Base-by-base conservation (phyloP, 331 rosid species). In the Arachis monticola region DNA sequence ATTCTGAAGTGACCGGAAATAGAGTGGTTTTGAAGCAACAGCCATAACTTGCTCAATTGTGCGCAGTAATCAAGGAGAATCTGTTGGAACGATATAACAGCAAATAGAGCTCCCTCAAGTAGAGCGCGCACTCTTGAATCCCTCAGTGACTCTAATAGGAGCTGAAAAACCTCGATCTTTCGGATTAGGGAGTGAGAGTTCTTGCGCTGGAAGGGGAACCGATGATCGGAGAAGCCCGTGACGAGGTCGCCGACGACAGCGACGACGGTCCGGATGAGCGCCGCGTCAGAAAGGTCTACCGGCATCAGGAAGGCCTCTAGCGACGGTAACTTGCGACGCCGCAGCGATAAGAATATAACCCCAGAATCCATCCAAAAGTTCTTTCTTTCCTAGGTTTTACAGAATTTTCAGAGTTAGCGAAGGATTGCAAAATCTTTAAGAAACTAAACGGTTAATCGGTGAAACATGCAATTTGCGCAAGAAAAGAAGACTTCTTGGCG, bases 21-120 rank as follows among this genome's bases (percentile, higher is more conserved):
- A 1, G 92, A 80, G 10, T 85, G 93, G 67, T 89, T 88, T 76
- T 88, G 96, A 72, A 89, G 96, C 85, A 92, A 67, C 1, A 92
- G 89, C 97, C 97, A 92, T 8, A 88, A 68, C 88, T 92, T 92
- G 64, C 96, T 76, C 2, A 96, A 88, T 35, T 84, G 89, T 0
- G 88, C 85, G 77, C 97, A 92, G 69, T 87, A 83, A 79, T 92
- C 93, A 44, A 92, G 91, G 3, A 92, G 88, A 51, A 92, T 92
- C 83, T 85, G 30, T 27, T 90, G 32, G 97, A 88, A 51, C 97
- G 86, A 64, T 83, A 89, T 2, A 92, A 17, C 0, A 92, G 78
- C 78, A 92, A 69, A 76, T 89, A 92, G 0, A 88, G 85, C 88
- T 92, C 96, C 72, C 85, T 90, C 44, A 92, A 51, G 79, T 96